These are phyloP conservation scores for Hericium erinaceus DNA, from an alignment of 768 basidiomycete species.

Conservation along the genomic window DNA sequence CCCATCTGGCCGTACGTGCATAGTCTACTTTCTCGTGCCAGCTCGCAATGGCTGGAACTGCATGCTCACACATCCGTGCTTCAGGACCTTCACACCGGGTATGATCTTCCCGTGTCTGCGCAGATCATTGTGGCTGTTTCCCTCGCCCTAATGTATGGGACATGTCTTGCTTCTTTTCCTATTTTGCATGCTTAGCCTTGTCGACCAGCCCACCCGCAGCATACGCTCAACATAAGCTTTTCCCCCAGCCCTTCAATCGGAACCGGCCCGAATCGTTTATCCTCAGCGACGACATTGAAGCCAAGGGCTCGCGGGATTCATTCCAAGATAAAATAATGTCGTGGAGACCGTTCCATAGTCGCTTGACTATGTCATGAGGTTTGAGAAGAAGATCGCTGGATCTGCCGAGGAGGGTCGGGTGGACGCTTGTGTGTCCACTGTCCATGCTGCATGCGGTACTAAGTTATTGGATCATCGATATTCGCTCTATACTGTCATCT, in stretches of 20 bases:
- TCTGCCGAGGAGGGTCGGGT: no score
- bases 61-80: slow-evolving; percentile 1
- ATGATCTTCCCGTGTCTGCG: slow-evolving; percentile 41
- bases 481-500: not conserved
- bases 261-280: not conserved
- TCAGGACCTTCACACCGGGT: slow-evolving; percentile 42
- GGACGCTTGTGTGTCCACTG: no score
- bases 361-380: no score
- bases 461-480: not conserved
- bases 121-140: slow-evolving; percentile 45
- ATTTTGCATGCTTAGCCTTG: not conserved
- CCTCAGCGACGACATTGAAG: not conserved
- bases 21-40: not conserved
- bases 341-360: no score
- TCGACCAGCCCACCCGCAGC: slow-evolving; percentile 41
- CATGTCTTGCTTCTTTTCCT: not conserved
- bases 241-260: slow-evolving; percentile 38
- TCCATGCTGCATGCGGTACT: not conserved
- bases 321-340: no score
- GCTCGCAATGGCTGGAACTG: no score
- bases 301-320: no score
- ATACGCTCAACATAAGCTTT: slow-evolving; percentile 42
- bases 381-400: no score
- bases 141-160: slow-evolving; percentile 42
- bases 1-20: slow-evolving; percentile 42